These are phyloP conservation scores for Tothia fuscella DNA, from an alignment of 2,329 filamentous ascomycete species.

Conservation along the genomic window DNA sequence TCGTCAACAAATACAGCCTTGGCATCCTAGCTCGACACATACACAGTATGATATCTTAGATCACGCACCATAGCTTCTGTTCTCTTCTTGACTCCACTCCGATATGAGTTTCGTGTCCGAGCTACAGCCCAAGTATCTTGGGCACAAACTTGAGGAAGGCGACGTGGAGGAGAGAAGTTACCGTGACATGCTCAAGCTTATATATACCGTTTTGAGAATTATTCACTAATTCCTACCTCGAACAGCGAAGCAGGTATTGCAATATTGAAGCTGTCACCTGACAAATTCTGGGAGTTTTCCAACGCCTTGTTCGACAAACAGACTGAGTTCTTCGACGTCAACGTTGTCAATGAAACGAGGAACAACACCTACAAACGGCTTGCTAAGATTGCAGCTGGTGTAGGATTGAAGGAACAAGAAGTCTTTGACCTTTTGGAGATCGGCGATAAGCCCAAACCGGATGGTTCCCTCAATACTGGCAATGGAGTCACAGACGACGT, in stretches of 20 bases:
- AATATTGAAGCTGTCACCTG: conserved; percentile 57
- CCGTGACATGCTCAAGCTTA: too few relatives aligned
- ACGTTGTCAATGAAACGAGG: conserved; percentile 68
- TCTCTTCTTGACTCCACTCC: background rate
- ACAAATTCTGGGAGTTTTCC: conserved; percentile 72
- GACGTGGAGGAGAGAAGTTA: too few relatives aligned
- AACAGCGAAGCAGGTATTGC: conserved; percentile 75
- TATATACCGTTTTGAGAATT: too few relatives aligned
- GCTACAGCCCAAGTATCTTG: too few relatives aligned
- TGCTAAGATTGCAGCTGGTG: conserved; percentile 57
- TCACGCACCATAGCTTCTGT: background rate
- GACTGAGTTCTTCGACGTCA: conserved; percentile 71
- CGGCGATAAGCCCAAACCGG: conserved; percentile 50
- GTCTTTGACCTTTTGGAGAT: conserved; percentile 61
- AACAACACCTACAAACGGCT: conserved; percentile 76
- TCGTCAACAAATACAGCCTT: conserved; percentile 85
- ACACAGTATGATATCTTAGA: conserved; percentile 42
- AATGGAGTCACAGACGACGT: conserved; percentile 44
- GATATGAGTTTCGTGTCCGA: too few relatives aligned
- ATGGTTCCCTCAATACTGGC: conserved; percentile 62
- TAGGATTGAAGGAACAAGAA: conserved; percentile 58
- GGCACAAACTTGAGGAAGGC: too few relatives aligned
- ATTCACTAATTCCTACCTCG: conserved; percentile 29
- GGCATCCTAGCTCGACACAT: conserved; percentile 87
- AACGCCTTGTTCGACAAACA: conserved; percentile 57